phyloP scores from a whole-genome alignment of 2,329 filamentous ascomycete genomes.

The Colletotrichum nymphaeae region DNA sequence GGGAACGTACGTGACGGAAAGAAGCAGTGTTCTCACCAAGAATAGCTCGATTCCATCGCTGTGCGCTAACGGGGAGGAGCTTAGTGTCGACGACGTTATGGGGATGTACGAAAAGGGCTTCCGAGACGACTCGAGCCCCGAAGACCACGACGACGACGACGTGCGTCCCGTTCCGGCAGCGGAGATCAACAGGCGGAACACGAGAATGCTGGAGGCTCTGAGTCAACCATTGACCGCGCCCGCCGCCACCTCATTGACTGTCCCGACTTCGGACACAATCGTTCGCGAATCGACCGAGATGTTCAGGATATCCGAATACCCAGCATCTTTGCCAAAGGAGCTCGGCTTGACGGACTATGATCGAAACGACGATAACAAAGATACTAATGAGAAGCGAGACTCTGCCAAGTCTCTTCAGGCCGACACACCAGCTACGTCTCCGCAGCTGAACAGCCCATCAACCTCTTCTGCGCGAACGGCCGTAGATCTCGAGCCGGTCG shows the following conservation, averaged over 20 bases:
- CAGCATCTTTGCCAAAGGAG: conserved; percentile 48
- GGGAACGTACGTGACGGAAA: conserved; percentile 78
- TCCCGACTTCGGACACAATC: conserved; percentile 35
- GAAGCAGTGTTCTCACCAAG: conserved; percentile 85
- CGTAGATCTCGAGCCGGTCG: conserved; percentile 42
- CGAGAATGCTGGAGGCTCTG: conserved; percentile 54
- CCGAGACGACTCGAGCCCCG: conserved; percentile 53
- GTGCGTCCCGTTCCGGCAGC: conserved; percentile 52
- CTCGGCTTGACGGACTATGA: conserved; percentile 39
- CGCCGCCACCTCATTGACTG: conserved; percentile 36
- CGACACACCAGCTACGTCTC: conserved; percentile 41
- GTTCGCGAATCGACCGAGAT: conserved; percentile 50
- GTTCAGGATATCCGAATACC: conserved; percentile 52
- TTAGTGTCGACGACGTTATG: conserved; percentile 76
- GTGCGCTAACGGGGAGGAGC: conserved; percentile 63
- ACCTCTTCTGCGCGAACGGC: conserved; percentile 34
- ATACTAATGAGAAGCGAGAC: conserved; percentile 53
- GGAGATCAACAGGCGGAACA: conserved; percentile 50
- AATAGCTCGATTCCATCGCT: conserved; percentile 79
- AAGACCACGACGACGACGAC: conserved; percentile 41
- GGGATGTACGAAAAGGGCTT: conserved; percentile 77
- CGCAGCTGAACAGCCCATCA: conserved; percentile 21
- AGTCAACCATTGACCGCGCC: conserved; percentile 48
- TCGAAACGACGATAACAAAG: conserved; percentile 36
- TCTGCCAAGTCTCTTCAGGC: conserved; percentile 58